A percentile compares a stretch with the other conserved stretches of the same genome.
Conservation (phyloP, 805 yeast species). For the Yarrowia hollandica region DNA sequence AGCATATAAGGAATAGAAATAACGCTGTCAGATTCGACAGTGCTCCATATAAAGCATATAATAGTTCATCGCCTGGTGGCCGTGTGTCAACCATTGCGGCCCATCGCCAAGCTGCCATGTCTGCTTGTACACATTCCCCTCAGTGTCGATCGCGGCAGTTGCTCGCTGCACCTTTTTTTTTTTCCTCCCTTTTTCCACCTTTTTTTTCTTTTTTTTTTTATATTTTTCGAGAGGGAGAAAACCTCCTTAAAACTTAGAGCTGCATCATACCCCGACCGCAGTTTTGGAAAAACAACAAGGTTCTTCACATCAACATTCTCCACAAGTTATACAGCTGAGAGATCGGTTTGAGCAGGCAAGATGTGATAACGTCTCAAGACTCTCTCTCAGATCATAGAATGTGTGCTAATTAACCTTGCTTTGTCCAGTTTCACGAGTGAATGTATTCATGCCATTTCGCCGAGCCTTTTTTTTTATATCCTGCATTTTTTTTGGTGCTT, state of each 20-base stretch:
- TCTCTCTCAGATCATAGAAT: no score
- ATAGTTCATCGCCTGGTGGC: background rate
- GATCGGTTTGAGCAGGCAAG: no score
- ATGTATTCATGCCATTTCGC: no score
- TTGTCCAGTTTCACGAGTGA: no score
- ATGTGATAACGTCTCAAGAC: no score
- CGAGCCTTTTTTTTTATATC: no score
- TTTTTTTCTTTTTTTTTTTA: background rate
- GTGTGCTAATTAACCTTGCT: no score
- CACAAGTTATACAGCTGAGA: no score
- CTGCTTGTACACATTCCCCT: constrained; percentile 1
- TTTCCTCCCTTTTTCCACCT: background rate
- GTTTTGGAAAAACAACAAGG: no score
- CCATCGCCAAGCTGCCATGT: constrained; percentile 7
- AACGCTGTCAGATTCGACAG: background rate
- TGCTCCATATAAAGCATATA: background rate
- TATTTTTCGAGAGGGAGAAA: no score
- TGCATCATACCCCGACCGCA: constrained; percentile 6
- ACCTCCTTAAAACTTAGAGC: background rate
- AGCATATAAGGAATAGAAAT: background rate
- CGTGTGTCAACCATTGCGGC: background rate
- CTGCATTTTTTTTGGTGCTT: no score
- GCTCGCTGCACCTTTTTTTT: background rate
- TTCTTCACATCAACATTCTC: no score
- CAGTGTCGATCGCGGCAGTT: constrained; percentile 22